Evolutionary conservation across 345 rosid species (phyloP).

Genomic region (Melaleuca alternifolia): DNA sequence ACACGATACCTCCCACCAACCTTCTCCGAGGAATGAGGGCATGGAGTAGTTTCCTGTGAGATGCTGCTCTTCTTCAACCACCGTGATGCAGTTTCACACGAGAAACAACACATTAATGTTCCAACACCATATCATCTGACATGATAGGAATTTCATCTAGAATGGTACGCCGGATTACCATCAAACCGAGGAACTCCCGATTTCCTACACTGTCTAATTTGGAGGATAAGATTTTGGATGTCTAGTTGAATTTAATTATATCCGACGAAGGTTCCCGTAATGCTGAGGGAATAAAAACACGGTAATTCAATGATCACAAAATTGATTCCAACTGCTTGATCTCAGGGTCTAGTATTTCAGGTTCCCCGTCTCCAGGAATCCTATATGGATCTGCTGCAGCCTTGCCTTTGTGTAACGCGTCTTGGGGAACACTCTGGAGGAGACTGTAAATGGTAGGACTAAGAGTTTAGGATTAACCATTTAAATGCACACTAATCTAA

Average conservation of each 20-base stretch:
- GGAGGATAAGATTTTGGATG: not conserved
- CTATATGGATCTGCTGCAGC: conserved; percentile 66
- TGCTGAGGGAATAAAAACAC: not conserved
- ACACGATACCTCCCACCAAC: not conserved
- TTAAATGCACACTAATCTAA: not conserved
- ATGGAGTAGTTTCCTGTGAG: not conserved
- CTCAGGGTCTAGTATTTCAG: conserved; percentile 39
- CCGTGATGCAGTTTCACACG: not conserved
- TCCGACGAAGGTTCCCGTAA: not conserved
- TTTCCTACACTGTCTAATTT: not conserved
- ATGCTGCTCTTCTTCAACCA: not conserved
- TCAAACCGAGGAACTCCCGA: not conserved
- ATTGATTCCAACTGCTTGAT: conserved; percentile 52
- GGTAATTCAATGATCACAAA: conserved; percentile 13
- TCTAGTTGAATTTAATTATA: not conserved
- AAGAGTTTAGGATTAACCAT: not conserved
- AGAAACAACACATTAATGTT: not conserved
- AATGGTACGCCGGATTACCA: not conserved
- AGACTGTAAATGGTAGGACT: conserved; percentile 28
- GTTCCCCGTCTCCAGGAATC: conserved; percentile 19
- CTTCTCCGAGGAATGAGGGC: not conserved
- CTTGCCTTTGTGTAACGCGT: conserved; percentile 53
- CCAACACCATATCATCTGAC: not conserved
- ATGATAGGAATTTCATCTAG: not conserved
- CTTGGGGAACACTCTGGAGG: conserved; percentile 60